Base-by-base conservation (phyloP, 169 alveolate genomes). In the Haemoproteus tartakovskyi region DNA sequence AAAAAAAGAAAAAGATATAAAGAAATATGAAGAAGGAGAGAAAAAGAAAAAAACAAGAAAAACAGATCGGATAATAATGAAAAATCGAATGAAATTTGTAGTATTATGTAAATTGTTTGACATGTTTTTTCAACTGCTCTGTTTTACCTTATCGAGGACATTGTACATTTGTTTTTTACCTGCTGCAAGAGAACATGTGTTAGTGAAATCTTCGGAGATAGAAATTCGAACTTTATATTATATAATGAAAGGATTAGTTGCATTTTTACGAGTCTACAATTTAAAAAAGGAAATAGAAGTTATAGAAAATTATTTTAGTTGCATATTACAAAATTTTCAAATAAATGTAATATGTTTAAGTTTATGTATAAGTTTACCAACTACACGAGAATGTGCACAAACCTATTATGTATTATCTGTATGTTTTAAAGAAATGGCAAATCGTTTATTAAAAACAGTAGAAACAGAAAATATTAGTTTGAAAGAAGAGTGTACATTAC, bases 361-460 rank as follows among this genome's bases (percentile, higher is more conserved):
- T 40, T 36, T 74, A 16, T 57, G 45, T 57, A 74, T 50, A 43
- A 57, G 45, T 45, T 56, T 74, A 14, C 62, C 22, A 19, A 29
- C 84, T 22, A 64, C 33, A 27, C 84, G 59, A 37, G 84, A 74
- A 38, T 74, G 59, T 18, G 57, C 78, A 22, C 59, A 57, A 46
- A 56, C 84, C n/a, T 74, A 74, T 45, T 74, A 74, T 60, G 84
- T 33, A 12, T 29, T 56, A 54, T 74, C 84, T n/a, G 8, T 74
- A 18, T 74, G 78, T 47, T 74, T 27, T 18, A 54, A 74, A 22
- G 78, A 74, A 56, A 45, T 74, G 50, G 43, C 78, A 36, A 26
- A 16, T 27, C 54, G 26, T 22, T 37, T 74, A 26, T 62, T n/a
- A n/a, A n/a, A n/a, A n/a, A n/a, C n/a, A n/a, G n/a, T n/a, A n/a